These are phyloP conservation scores for Astrothelium macrocarpum DNA, from an alignment of 495 filamentous ascomycete species.

Conservation along the genomic window DNA sequence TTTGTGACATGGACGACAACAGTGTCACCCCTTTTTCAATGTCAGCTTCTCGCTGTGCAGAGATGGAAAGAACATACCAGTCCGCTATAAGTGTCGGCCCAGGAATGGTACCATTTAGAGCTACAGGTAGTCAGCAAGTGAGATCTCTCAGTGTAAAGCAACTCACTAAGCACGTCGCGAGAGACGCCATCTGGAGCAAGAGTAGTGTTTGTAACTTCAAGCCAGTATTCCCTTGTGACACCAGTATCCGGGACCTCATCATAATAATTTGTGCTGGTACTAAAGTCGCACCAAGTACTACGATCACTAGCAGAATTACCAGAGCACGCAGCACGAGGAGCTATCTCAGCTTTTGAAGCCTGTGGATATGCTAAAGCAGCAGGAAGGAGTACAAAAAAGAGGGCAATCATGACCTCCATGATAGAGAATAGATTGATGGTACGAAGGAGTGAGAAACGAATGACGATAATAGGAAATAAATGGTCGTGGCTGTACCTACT, in stretches of 20 bases:
- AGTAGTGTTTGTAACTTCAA: constrained; percentile 19
- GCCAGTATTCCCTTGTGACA: constrained; percentile 18
- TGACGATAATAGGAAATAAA: neutral
- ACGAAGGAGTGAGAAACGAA: neutral
- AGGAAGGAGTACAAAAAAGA: neutral
- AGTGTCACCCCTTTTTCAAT: constrained; percentile 26
- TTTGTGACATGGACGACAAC: constrained; percentile 30
- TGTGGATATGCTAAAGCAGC: neutral
- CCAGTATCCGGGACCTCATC: constrained; percentile 23
- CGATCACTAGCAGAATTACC: constrained; percentile 9
- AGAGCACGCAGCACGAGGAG: neutral
- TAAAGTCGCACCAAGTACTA: constrained; percentile 19
- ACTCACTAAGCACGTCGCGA: constrained; percentile 3
- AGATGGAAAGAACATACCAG: constrained; percentile 13
- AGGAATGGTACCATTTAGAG: constrained; percentile 28
- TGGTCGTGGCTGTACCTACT: neutral
- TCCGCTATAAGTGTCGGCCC: constrained; percentile 27
- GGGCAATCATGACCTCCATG: neutral
- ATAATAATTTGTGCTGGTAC: constrained; percentile 25
- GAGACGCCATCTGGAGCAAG: constrained; percentile 15
- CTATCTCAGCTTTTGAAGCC: neutral
- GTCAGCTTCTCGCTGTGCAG: neutral
- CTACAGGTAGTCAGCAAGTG: constrained; percentile 3
- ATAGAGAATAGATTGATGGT: neutral
- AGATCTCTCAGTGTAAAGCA: neutral